A percentile compares a stretch with the other conserved stretches of the same genome.
phyloP scores from a whole-genome alignment of 371 early-diverging fungal genomes.

The Mortierella polycephala region DNA sequence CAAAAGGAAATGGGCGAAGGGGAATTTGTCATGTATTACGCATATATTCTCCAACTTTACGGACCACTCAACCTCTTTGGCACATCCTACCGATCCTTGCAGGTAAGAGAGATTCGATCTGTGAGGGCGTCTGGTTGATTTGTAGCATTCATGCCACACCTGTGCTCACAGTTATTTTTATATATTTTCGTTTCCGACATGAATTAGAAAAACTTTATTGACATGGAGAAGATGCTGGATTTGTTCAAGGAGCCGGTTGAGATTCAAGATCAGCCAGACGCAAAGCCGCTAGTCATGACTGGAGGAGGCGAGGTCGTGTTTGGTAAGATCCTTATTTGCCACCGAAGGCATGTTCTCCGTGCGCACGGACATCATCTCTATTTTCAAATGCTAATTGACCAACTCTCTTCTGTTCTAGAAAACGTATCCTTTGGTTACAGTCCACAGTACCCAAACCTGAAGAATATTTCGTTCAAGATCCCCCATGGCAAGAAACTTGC shows the following conservation, averaged over 20 bases:
- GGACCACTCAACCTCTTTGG: conserved; percentile 66
- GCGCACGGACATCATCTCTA: background rate
- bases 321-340: conserved; percentile 53
- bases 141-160: no score
- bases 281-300: conserved; percentile 60
- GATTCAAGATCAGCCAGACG: conserved; percentile 69
- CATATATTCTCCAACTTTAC: conserved; percentile 86
- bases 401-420: conserved; percentile 56
- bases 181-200: background rate
- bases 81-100: conserved; percentile 50
- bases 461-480: conserved; percentile 84
- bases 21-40: conserved; percentile 88
- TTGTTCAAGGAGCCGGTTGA: conserved; percentile 80
- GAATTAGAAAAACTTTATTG: conserved; percentile 81
- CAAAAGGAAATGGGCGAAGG: conserved; percentile 78
- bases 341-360: background rate
- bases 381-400: background rate
- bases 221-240: conserved; percentile 94
- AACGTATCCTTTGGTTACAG: conserved; percentile 87
- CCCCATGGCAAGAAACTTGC: conserved; percentile 85
- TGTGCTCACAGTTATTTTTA: background rate
- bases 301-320: conserved; percentile 72
- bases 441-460: conserved; percentile 71
- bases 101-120: conserved; percentile 22
- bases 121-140: background rate